Conservation (phyloP, 1,284 basidiomycete species). For the Malassezia dermatis region DNA sequence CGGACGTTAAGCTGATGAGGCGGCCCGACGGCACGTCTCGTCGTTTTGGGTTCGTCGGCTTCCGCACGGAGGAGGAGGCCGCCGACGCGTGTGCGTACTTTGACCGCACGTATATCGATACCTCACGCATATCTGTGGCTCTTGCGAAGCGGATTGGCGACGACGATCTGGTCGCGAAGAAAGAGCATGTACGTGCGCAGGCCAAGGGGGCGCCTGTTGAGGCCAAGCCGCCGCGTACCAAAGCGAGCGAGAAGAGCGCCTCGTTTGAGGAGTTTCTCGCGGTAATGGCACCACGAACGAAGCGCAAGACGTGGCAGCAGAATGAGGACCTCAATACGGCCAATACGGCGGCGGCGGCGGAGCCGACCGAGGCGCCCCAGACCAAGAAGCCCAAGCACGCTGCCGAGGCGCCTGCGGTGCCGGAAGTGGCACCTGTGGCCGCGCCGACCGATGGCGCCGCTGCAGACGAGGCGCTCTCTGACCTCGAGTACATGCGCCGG, state of each 20-base stretch:
- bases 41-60: conserved; percentile 86
- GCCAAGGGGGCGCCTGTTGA: not conserved
- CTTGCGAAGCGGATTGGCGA: conserved; percentile 56
- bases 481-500: conserved; percentile 48
- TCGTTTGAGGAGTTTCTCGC: conserved; percentile 45
- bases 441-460: conserved; percentile 23
- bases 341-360: conserved; percentile 3
- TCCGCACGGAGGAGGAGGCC: conserved; percentile 70
- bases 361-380: conserved; percentile 17
- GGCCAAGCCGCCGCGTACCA: conserved; percentile 15
- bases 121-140: conserved; percentile 62
- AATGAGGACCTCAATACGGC: conserved; percentile 26
- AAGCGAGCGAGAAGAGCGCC: conserved; percentile 14
- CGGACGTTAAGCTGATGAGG: conserved; percentile 73
- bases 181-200: not conserved
- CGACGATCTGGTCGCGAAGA: conserved; percentile 17
- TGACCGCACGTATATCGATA: conserved; percentile 59
- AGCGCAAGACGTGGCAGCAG: conserved; percentile 42
- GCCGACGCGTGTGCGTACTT: conserved; percentile 69
- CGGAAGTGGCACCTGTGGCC: conserved; percentile 5
- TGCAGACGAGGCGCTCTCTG: conserved; percentile 38
- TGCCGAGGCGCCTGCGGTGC: conserved; percentile 4
- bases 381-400: conserved; percentile 21
- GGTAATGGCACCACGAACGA: conserved; percentile 40
- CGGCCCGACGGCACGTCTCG: conserved; percentile 70